Percentiles rank a stretch among this genome's conserved stretches.
Evolutionary conservation across 1,139 yeast species (phyloP).

Genomic region (Pichia kudriavzevii): DNA sequence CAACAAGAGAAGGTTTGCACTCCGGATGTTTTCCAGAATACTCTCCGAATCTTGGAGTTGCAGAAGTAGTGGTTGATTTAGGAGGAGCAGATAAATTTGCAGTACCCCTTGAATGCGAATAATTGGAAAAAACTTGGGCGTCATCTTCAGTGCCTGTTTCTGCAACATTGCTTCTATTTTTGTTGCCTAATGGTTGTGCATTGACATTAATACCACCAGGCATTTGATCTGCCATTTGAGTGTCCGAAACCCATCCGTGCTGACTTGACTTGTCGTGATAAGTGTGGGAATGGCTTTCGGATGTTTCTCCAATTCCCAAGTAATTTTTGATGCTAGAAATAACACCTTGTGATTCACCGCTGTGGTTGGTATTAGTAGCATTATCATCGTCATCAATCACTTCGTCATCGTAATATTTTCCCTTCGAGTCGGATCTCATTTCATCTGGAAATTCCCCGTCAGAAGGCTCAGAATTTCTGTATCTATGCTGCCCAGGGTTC

Average conservation of each 20-base stretch:
- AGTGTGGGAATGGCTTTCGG: too few species aligned
- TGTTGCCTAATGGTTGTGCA: not conserved
- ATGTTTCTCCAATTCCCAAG: not conserved
- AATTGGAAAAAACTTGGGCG: too few species aligned
- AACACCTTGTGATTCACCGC: not conserved
- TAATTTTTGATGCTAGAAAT: not conserved
- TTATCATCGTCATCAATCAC: not conserved
- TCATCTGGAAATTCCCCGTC: too few species aligned
- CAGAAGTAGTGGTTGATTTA: conserved; percentile 4
- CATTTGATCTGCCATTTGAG: not conserved
- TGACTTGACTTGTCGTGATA: too few species aligned
- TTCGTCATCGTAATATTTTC: too few species aligned
- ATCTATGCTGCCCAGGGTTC: too few species aligned
- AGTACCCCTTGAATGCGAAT: too few species aligned
- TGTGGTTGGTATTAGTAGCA: not conserved
- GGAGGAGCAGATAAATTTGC: too few species aligned
- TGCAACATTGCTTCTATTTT: not conserved
- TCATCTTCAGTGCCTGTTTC: not conserved
- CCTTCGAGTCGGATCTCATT: too few species aligned
- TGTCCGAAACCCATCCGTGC: too few species aligned
- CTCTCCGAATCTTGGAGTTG: not conserved
- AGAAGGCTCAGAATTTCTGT: too few species aligned
- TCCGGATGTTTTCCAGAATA: not conserved
- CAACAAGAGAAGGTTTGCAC: not conserved
- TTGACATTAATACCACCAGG: conserved; percentile 8